Conservation (phyloP, 257 asterid genomes). For the Nicotiana benthamiana region DNA sequence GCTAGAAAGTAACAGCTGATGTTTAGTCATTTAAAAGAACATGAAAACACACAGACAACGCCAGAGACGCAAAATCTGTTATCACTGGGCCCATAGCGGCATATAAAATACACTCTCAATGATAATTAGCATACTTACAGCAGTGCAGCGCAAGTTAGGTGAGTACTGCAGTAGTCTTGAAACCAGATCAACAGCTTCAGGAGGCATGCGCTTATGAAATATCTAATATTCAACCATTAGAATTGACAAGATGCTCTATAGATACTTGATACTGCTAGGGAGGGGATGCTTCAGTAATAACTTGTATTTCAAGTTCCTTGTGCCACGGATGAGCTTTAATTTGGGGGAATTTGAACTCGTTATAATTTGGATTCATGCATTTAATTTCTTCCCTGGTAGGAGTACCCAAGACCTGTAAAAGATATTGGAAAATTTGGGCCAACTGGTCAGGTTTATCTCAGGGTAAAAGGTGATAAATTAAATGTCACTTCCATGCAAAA, state of each 20-base stretch:
- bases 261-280: neutral
- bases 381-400: constrained; percentile 61
- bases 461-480: neutral
- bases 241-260: neutral
- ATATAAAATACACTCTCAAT: neutral
- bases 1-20: neutral
- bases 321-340: constrained; percentile 68
- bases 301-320: constrained; percentile 27
- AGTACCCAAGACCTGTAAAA: constrained; percentile 50
- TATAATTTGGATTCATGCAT: constrained; percentile 61
- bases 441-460: too few species aligned
- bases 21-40: neutral
- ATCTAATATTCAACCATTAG: constrained; percentile 24
- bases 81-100: neutral
- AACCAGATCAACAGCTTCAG: constrained; percentile 58
- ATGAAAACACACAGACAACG: too few species aligned
- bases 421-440: neutral
- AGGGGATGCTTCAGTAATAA: neutral
- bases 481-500: neutral
- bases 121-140: constrained; percentile 29
- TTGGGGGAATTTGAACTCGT: constrained; percentile 51
- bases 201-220: constrained; percentile 55
- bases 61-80: neutral
- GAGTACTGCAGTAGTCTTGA: constrained; percentile 56
- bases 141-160: constrained; percentile 48